Base-by-base conservation (phyloP, 257 asterid genomes). In the Scutellaria galericulata region DNA sequence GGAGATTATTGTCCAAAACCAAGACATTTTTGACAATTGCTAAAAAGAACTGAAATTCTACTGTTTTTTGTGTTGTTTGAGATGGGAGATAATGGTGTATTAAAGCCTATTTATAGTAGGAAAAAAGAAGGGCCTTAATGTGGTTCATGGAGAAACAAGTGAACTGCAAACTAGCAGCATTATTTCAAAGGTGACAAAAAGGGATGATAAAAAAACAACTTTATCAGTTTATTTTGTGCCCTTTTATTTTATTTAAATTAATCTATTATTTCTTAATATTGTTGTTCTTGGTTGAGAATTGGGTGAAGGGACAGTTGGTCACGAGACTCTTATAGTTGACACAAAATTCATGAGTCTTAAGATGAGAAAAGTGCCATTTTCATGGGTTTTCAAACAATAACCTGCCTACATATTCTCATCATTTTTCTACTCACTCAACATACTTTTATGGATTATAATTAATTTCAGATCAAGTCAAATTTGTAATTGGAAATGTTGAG, bases 91-190 rank as follows among this genome's bases (percentile, higher is more conserved):
- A 2, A 27, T 48, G 37, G 60, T 54, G 50, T 46, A 14, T 47
- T 31, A 39, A 35, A 53, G 35, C 64, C 44, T 52, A 55, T 75
- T 75, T 75, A 75, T 79, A 79, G 41, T 51, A 51, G 44, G 71
- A 71, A 27, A 22, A 55, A 41, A 58, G 65, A 47, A 61, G 68
- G 68, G 68, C 58, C 72, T 75, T 79, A 59, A 79, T 75, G 75
- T 52, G 3, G 11, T 51, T 75, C 83, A 79, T 71, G 80, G 41
- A 66, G 53, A 79, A 59, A 79, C 83, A 71, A 79, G 95, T 86
- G 81, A 83, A 76, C 83, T 61, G 83, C 79, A 76, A 72, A 78
- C 77, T 58, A 71, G 68, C 71, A 72, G 80, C 78, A 79, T 77
- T 56, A 73, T 61, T 66, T 72, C 72, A 7, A 12, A 62, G 57